Conservation (phyloP, 2,329 filamentous ascomycete species). For the Nemania sp. region DNA sequence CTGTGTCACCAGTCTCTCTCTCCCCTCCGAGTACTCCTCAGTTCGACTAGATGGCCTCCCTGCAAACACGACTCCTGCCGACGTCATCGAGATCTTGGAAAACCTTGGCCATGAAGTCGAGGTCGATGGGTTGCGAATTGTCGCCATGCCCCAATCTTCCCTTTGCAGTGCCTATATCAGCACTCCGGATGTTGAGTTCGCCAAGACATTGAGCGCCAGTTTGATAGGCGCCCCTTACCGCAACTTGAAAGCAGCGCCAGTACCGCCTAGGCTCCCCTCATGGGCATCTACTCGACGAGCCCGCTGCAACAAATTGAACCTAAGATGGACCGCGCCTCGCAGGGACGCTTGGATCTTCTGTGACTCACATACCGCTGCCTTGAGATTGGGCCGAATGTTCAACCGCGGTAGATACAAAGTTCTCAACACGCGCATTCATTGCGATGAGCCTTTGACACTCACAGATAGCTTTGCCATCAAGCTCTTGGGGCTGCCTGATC, state of each 20-base stretch:
- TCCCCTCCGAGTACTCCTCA: constrained; percentile 18
- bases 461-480: not conserved
- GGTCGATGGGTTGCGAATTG: constrained; percentile 17
- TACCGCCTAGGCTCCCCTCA: constrained; percentile 16
- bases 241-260: constrained; percentile 11
- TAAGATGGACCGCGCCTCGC: constrained; percentile 8
- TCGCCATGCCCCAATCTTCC: constrained; percentile 8
- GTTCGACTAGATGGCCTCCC: constrained; percentile 17
- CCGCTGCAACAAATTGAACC: constrained; percentile 17
- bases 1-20: constrained; percentile 14
- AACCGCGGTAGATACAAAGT: constrained; percentile 15
- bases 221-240: not conserved
- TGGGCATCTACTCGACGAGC: constrained; percentile 24
- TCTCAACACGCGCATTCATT: not conserved
- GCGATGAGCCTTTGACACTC: not conserved
- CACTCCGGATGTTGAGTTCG: constrained; percentile 15
- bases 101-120: constrained; percentile 18
- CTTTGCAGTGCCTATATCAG: constrained; percentile 20
- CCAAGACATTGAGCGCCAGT: constrained; percentile 11
- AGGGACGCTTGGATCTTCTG: not conserved
- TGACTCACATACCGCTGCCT: not conserved
- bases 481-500: constrained; percentile 11
- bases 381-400: constrained; percentile 13
- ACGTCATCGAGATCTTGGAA: constrained; percentile 13
- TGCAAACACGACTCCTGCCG: constrained; percentile 3